Conservation (phyloP, 352 stramenopile species). For the Globisporangium paddicum region DNA sequence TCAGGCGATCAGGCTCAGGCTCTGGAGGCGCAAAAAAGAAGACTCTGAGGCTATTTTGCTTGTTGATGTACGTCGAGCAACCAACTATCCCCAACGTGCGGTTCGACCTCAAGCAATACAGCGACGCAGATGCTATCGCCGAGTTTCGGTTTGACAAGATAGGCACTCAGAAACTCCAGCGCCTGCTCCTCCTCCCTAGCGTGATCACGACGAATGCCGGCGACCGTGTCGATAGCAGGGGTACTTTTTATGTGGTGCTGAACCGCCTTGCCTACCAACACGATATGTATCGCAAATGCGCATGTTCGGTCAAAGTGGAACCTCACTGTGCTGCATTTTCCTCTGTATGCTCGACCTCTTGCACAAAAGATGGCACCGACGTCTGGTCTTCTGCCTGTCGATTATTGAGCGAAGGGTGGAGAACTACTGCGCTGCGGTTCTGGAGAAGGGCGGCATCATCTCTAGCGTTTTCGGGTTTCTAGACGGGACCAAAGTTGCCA, state of each 20-base stretch:
- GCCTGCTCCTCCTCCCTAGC: background rate
- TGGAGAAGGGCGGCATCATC: background rate
- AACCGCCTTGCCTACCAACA: background rate
- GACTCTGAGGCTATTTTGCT: no score
- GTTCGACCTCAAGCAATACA: no score
- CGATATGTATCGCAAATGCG: background rate
- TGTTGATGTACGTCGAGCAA: no score
- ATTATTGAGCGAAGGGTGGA: background rate
- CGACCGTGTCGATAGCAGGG: background rate
- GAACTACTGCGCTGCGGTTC: background rate
- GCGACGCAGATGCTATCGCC: no score
- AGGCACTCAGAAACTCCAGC: background rate
- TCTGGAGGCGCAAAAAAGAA: no score
- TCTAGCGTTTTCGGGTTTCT: background rate
- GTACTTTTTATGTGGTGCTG: background rate
- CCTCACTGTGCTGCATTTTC: background rate
- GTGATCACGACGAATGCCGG: background rate
- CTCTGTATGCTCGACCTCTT: background rate
- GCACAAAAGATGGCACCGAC: background rate
- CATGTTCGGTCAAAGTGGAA: background rate
- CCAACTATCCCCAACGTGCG: no score
- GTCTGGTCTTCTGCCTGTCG: background rate
- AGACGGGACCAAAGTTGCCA: background rate
- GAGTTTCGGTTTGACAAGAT: background rate
- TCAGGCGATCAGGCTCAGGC: no score